Evolutionary conservation across 257 asterid genomes (phyloP), one percentile per base, ranked within the genome.

Genomic region (Parsonsia alboflavescens): DNA sequence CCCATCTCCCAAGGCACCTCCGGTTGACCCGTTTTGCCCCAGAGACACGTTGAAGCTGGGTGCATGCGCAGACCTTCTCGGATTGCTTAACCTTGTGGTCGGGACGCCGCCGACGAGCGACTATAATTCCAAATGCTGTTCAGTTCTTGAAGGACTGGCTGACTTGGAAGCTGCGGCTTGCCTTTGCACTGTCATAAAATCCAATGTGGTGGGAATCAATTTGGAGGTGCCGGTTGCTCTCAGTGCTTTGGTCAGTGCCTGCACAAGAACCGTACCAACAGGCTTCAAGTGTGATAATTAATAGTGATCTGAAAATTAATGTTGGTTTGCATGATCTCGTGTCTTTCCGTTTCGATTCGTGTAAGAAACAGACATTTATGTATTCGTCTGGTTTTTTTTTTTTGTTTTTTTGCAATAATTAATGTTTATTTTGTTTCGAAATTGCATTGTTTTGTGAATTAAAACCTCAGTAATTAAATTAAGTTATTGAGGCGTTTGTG

Each of bases 151-250:
- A 61, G 97, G 97, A 16, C 70, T 92, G 83, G 87, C 86, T 0
- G 90, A 90, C 78, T 70, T 91, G 83, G 97, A 93, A 85, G 97
- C 70, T 56, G 98, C 97, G 0, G 96, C 85, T 44, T 92, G 97
- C 79, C 96, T 92, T 36, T 92, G 97, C 85, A 92, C 97, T 2
- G 97, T 86, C 49, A 76, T 90, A 2, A 92, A 90, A 85, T 96
- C 96, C 3, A 89, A 85, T 12, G 89, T 90, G 30, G 91, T 93
- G 0, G 97, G 98, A n/a, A 89, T 91, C 48, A 90, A 91, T 86
- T 79, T 93, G 83, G 73, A 86, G 68, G 80, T 93, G 52, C 97
- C 93, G 30, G 73, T 93, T 72, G 89, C 98, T 8, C 93, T 93
- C 0, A 89, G 95, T 63, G 90, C 58, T 2, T 68, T 93, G 66